Evolutionary conservation across 2,329 filamentous ascomycete species (phyloP), one percentile per base, ranked within the genome.

Genomic region (Ophiostoma quercus): DNA sequence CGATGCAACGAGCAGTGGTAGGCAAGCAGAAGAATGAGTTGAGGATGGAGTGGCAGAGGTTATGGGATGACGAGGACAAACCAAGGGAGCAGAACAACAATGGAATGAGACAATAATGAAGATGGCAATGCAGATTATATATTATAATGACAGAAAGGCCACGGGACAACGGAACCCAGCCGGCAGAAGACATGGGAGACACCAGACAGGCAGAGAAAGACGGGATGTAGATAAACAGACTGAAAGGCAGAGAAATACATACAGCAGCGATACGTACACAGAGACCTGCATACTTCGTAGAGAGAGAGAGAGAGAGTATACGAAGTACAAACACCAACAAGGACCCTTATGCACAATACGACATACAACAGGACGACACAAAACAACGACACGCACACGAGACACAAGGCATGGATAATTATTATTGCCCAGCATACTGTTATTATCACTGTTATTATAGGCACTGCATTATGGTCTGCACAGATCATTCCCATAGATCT

Each of bases 341-440:
- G n/a, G 29, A 63, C 60, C 16, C 29, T 63, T 34, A 63, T 57
- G 51, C 51, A 37, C 60, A 37, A 63, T 63, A 34, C 60, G 60
- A 63, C 60, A 63, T 63, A 16, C 60, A 63, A 63, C 60, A 32
- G 29, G 60, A 63, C 29, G 12, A 63, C 60, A 63, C 60, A 37
- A 63, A 63, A 63, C 60, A 63, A 11, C 16, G 60, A 34, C 29
- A 63, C 60, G 25, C 29, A 63, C 60, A 63, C 29, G 60, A 63
- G 25, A 63, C 60, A 63, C 25, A 14, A 63, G 9, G 60, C 25
- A 34, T 34, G n/a, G 4, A 29, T 25, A 29, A 57, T n/a, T 47
- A n/a, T 16, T 47, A 47, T 47, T 47, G 43, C 43, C 39, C 11
- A 41, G 34, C 39, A 14, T 41, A 11, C 39, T 41, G 12, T 41